These are phyloP conservation scores for Immersiporthe knoxdaviesiana DNA, from an alignment of 2,329 filamentous ascomycete genomes.

Conservation along the genomic window DNA sequence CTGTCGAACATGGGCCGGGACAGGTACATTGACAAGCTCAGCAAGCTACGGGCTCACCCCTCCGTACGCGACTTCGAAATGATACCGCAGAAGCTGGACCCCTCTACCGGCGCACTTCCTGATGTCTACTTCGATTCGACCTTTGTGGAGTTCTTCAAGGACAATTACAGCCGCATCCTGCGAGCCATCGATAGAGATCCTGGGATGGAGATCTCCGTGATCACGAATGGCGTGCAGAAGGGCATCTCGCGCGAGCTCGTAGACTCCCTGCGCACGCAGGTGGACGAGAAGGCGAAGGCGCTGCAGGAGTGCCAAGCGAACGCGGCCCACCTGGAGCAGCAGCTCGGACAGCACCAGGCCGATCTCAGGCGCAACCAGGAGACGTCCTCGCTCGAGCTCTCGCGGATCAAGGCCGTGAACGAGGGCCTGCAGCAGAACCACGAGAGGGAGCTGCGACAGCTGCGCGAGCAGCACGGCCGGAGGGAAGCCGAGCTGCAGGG, in stretches of 20 bases:
- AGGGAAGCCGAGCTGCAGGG: constrained; percentile 45
- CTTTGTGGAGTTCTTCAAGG: constrained; percentile 94
- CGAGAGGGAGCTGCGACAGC: constrained; percentile 63
- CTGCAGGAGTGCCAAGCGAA: constrained; percentile 53
- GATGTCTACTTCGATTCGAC: constrained; percentile 83
- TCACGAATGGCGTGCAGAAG: constrained; percentile 79
- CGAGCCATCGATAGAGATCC: constrained; percentile 91
- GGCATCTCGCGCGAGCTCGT: constrained; percentile 94
- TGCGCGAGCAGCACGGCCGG: constrained; percentile 46
- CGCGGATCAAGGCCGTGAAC: constrained; percentile 56
- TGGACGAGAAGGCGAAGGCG: constrained; percentile 69
- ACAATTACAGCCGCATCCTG: constrained; percentile 86
- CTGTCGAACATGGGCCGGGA: constrained; percentile 79
- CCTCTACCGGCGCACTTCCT: constrained; percentile 59
- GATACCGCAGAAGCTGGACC: constrained; percentile 68
- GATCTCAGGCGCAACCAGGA: constrained; percentile 72
- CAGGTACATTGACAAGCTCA: constrained; percentile 81
- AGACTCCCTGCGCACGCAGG: constrained; percentile 77
- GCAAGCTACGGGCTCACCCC: constrained; percentile 75
- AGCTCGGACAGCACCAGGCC: constrained; percentile 72
- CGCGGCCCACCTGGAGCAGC: constrained; percentile 51
- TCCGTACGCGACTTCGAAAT: constrained; percentile 90
- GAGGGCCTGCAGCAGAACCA: constrained; percentile 73
- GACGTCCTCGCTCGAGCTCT: constrained; percentile 55
- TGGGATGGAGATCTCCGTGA: constrained; percentile 79